Percentiles rank a stretch among this genome's conserved stretches.
phyloP scores from a whole-genome alignment of 1,284 basidiomycete genomes.

The Tilletia setariae region DNA sequence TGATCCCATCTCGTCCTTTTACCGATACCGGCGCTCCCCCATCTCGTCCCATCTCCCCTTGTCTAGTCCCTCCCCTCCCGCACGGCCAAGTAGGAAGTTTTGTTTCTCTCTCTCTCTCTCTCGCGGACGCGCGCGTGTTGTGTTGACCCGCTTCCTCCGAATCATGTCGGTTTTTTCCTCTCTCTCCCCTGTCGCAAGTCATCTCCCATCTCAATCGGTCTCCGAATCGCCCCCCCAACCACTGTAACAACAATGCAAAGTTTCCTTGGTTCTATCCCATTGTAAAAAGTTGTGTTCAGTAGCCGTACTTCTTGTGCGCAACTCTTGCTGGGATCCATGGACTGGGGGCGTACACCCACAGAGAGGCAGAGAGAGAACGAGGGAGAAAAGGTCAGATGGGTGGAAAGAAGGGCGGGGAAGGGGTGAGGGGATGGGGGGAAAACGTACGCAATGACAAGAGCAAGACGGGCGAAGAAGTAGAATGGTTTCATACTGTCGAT shows the following conservation, averaged over 20 bases:
- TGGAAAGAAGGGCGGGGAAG: neutral
- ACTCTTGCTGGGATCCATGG: slow-evolving; percentile 19
- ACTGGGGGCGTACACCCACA: slow-evolving; percentile 8
- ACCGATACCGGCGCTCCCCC: neutral
- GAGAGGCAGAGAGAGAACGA: neutral
- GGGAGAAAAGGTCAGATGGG: neutral
- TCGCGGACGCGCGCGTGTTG: neutral
- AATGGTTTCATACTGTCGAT: slow-evolving; percentile 32
- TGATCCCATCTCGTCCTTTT: neutral
- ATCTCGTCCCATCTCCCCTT: neutral
- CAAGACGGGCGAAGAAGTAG: slow-evolving; percentile 25
- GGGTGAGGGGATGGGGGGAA: slow-evolving; percentile 28
- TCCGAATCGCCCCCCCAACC: no score
- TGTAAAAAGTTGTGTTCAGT: no score
- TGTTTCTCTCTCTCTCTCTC: neutral
- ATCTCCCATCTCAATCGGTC: neutral
- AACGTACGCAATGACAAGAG: slow-evolving; percentile 24
- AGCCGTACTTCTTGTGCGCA: slow-evolving; percentile 27
- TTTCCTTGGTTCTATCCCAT: no score
- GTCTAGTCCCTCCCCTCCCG: no score
- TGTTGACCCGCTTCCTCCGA: neutral
- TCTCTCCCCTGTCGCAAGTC: neutral
- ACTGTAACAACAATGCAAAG: no score
- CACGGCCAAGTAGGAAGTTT: neutral
- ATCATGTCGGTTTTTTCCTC: neutral